Evolutionary conservation across 441 rosid species (phyloP).

Genomic region (Aquilaria agallochum): DNA sequence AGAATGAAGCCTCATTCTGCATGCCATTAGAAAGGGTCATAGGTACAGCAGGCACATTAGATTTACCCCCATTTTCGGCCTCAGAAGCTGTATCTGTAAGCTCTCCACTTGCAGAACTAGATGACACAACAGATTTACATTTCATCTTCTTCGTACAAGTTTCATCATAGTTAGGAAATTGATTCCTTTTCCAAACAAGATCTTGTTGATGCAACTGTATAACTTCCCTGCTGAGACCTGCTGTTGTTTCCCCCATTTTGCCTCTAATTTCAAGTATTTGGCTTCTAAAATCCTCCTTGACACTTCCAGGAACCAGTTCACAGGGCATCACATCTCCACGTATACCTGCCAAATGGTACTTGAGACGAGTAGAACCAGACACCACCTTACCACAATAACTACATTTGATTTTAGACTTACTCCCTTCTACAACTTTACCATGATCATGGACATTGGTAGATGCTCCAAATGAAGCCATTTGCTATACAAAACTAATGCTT

Average conservation of each 20-base stretch:
- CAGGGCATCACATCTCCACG: constrained; percentile 34
- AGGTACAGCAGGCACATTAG: constrained; percentile 1
- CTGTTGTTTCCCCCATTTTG: neutral
- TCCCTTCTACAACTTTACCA: constrained; percentile 23
- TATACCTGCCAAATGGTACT: constrained; percentile 49
- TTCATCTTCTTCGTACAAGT: constrained; percentile 11
- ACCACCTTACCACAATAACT: constrained; percentile 46
- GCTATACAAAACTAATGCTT: neutral
- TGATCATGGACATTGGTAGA: constrained; percentile 30
- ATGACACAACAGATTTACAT: constrained; percentile 12
- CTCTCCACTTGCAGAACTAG: constrained; percentile 11
- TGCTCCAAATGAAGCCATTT: constrained; percentile 26
- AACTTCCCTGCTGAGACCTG: constrained; percentile 15
- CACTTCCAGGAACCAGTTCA: constrained; percentile 30
- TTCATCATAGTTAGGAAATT: constrained; percentile 5
- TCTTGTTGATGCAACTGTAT: constrained; percentile 11
- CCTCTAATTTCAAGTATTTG: constrained; percentile 8
- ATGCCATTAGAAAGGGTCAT: constrained; percentile 3
- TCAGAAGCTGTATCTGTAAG: constrained; percentile 5
- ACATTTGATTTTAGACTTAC: constrained; percentile 34
- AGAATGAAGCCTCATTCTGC: constrained; percentile 12
- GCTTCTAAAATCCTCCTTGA: constrained; percentile 27
- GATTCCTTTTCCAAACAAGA: constrained; percentile 26
- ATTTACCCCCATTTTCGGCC: constrained; percentile 10
- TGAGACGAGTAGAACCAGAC: constrained; percentile 24